Base-by-base conservation (phyloP, 2,329 filamentous ascomycete species). In the Colletotrichum gigasporum region DNA sequence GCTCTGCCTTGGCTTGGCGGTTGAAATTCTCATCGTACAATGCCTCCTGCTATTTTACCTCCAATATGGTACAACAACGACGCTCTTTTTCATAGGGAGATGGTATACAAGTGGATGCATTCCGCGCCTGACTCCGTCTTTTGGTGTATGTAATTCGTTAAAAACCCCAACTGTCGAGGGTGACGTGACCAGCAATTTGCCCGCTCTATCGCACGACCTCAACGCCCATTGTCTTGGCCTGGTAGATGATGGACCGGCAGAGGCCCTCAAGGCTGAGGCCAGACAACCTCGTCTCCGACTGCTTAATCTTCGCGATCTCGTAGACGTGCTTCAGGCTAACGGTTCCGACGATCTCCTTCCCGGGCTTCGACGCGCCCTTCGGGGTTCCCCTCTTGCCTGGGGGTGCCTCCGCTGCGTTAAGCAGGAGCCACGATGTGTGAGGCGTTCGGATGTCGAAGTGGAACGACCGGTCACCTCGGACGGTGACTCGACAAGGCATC, bases 231-330 rank as follows among this genome's bases (percentile, higher is more conserved):
- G 90, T 91, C 80, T 89, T 92, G 62, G 90, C 89, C 78, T 92
- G 90, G 69, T 83, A 89, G 69, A 95, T 92, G 65, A 95, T 83
- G 57, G 89, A 87, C 78, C 86, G 89, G 80, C 91, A 93, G 26
- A 95, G 73, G 1, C 90, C 90, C 75, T 93, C 84, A 55, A 94
- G 78, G 48, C 87, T 85, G 71, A 93, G 75, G 2, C 91, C 92
- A 2, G 91, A 93, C 67, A 95, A 78, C 63, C 92, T 85, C 66
- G 90, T 80, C 79, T 96, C 92, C 55, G 85, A 82, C 70, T 93
- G 91, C 86, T 99, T 99, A 74, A 99, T 96, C 84, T 93, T 94
- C 69, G 96, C 96, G 78, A 99, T 98, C 82, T 98, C 95, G 80
- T 94, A 98, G 20, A 99, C 83, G 80, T 99, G 96, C 84, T 99